Conservation (phyloP, 495 filamentous ascomycete genomes). For the Pseudevernia furfuracea region DNA sequence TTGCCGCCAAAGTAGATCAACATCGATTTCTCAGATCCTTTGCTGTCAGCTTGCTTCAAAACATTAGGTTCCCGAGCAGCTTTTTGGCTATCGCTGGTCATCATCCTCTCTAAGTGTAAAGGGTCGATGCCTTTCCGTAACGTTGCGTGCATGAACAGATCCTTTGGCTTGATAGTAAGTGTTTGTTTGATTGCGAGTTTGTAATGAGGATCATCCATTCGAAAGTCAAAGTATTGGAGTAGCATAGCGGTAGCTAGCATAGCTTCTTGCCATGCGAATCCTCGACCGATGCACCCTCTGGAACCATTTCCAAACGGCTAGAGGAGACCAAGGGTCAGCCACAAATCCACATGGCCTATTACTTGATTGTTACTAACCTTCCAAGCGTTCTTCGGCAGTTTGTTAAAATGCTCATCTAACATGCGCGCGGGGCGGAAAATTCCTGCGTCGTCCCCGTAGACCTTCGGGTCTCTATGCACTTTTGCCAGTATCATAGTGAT, state of each 20-base stretch:
- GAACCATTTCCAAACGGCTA: constrained; percentile 54
- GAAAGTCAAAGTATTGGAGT: constrained; percentile 56
- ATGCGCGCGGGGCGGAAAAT: constrained; percentile 62
- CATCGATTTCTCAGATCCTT: constrained; percentile 40
- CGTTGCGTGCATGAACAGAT: constrained; percentile 60
- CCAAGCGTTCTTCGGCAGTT: constrained; percentile 51
- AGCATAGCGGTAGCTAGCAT: constrained; percentile 48
- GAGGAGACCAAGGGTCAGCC: neutral
- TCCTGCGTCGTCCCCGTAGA: constrained; percentile 54
- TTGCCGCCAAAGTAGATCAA: constrained; percentile 69
- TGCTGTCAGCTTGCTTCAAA: neutral
- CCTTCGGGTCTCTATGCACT: constrained; percentile 59
- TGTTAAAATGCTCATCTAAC: constrained; percentile 54
- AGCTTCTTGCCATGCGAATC: constrained; percentile 61
- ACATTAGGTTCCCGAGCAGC: neutral
- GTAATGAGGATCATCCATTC: constrained; percentile 49
- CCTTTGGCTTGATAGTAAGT: constrained; percentile 68
- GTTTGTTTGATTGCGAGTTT: constrained; percentile 57
- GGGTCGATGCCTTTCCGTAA: constrained; percentile 52
- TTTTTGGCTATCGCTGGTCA: constrained; percentile 32
- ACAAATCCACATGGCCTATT: neutral
- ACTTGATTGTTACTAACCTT: constrained; percentile 29
- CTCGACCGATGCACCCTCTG: constrained; percentile 57
- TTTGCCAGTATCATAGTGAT: constrained; percentile 42
- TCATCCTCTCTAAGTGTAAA: constrained; percentile 46